phyloP scores from a whole-genome alignment of 768 basidiomycete genomes.

The Phylloporus rhodoxanthus region DNA sequence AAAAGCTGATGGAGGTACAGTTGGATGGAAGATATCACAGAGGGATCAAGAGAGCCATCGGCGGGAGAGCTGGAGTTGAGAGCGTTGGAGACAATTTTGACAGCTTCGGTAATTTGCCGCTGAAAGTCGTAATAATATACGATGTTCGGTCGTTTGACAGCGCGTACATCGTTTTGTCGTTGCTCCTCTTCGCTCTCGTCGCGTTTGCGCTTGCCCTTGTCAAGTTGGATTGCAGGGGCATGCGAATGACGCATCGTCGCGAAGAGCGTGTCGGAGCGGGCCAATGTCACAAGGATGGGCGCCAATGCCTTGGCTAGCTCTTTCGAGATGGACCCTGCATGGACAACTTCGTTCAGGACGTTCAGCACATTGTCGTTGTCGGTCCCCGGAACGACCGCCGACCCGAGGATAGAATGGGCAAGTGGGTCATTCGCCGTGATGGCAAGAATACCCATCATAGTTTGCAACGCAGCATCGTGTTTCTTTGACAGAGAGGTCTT shows the following conservation, averaged over 20 bases:
- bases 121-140: slow-evolving; percentile 46
- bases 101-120: slow-evolving; percentile 54
- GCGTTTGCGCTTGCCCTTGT: slow-evolving; percentile 73
- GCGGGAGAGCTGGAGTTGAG: slow-evolving; percentile 35
- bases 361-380: slow-evolving; percentile 46
- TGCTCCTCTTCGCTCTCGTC: slow-evolving; percentile 40
- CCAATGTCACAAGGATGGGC: slow-evolving; percentile 57
- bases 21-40: slow-evolving; percentile 65
- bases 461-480: slow-evolving; percentile 55
- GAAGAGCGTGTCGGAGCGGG: slow-evolving; percentile 61
- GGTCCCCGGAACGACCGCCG: slow-evolving; percentile 44
- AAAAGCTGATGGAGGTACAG: slow-evolving; percentile 71
- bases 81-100: slow-evolving; percentile 48
- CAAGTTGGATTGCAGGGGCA: slow-evolving; percentile 54
- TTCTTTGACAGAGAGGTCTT: slow-evolving; percentile 32
- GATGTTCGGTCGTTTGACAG: slow-evolving; percentile 43
- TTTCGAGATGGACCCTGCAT: slow-evolving; percentile 44
- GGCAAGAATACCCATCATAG: slow-evolving; percentile 58
- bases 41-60: slow-evolving; percentile 45
- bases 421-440: slow-evolving; percentile 52
- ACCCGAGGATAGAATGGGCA: slow-evolving; percentile 49
- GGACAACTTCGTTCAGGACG: slow-evolving; percentile 46
- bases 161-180: slow-evolving; percentile 23
- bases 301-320: slow-evolving; percentile 52
- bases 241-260: slow-evolving; percentile 59